Conservation (phyloP, 805 yeast species). For the Teunomyces kruisii region DNA sequence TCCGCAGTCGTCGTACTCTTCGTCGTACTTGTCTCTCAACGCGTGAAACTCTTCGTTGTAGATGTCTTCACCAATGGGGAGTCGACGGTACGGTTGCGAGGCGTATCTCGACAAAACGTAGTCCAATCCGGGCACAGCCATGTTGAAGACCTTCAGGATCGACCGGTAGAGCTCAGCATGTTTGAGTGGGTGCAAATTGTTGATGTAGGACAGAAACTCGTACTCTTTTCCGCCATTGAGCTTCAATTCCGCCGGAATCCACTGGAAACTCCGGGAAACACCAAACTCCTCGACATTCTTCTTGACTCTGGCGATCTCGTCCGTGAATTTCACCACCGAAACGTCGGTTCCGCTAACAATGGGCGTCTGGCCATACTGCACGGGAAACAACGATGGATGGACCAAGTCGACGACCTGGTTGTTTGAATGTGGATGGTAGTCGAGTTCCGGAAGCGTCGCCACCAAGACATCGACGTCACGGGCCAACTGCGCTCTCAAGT, state of each 20-base stretch:
- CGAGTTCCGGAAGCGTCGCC: slow-evolving; percentile 1
- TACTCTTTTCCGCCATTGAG: slow-evolving; percentile 9
- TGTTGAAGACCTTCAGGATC: slow-evolving; percentile 30
- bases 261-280: slow-evolving; percentile 11
- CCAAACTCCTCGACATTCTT: slow-evolving; percentile 6
- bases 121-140: slow-evolving; percentile 32
- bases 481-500: slow-evolving; percentile 1
- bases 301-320: slow-evolving; percentile 7
- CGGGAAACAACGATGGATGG: slow-evolving; percentile 22
- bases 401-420: slow-evolving; percentile 17
- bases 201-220: slow-evolving; percentile 35
- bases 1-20: slow-evolving; percentile 6
- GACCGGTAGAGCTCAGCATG: slow-evolving; percentile 24
- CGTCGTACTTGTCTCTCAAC: slow-evolving; percentile 9
- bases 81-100: slow-evolving; percentile 15
- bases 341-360: neutral
- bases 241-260: slow-evolving; percentile 15
- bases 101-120: slow-evolving; percentile 22
- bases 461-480: slow-evolving; percentile 2
- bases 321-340: neutral
- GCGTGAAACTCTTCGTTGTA: slow-evolving; percentile 15
- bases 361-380: slow-evolving; percentile 14
- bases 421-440: slow-evolving; percentile 15
- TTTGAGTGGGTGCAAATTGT: slow-evolving; percentile 37
- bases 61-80: slow-evolving; percentile 14